These are phyloP conservation scores for Sesbania bispinosa DNA, from an alignment of 306 rosid species.

Conservation along the genomic window DNA sequence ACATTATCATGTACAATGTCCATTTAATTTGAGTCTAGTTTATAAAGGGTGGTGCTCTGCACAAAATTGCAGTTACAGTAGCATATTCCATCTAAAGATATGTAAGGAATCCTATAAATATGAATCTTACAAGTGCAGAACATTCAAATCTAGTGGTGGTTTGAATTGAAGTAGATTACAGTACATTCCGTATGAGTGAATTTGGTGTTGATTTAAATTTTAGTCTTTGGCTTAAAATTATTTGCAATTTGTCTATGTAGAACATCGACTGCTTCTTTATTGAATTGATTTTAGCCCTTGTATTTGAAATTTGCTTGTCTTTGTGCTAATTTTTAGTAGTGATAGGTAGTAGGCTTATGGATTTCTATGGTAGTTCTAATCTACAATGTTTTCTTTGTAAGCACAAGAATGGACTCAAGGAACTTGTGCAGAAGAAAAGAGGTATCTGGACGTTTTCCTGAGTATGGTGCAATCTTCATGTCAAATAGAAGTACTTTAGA, in stretches of 20 bases:
- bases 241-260: neutral
- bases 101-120: neutral
- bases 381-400: neutral
- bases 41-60: neutral
- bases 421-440: neutral
- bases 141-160: neutral
- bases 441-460: conserved; percentile 29
- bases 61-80: neutral
- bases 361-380: neutral
- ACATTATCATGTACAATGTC: too few relatives aligned
- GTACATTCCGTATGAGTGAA: too few relatives aligned
- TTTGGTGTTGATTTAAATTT: neutral
- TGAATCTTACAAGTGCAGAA: neutral
- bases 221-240: neutral
- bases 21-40: too few relatives aligned
- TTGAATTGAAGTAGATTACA: too few relatives aligned
- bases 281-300: conserved; percentile 3
- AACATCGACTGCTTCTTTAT: neutral
- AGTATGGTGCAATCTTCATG: conserved; percentile 55
- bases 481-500: conserved; percentile 36
- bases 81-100: neutral
- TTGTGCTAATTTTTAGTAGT: neutral
- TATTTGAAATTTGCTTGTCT: neutral
- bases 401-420: conserved; percentile 13
- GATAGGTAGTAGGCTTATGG: neutral